phyloP scores from a whole-genome alignment of 805 yeast species.

The Yarrowia divulgata region DNA sequence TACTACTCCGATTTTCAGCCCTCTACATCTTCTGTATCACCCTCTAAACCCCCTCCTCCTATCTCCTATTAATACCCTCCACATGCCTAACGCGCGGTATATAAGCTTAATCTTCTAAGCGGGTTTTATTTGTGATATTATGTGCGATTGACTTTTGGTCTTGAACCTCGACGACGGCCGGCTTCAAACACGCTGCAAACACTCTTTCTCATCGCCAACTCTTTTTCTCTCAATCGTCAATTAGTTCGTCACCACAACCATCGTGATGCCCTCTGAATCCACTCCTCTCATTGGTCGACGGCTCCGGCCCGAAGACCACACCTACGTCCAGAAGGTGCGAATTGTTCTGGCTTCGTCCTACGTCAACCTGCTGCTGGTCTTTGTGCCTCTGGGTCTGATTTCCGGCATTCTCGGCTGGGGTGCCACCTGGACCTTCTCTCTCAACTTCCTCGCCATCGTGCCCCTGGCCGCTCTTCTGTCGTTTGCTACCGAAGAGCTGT shows the following conservation, averaged over 20 bases:
- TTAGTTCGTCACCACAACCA: not conserved
- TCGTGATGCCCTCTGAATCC: slow-evolving; percentile 24
- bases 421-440: slow-evolving; percentile 63
- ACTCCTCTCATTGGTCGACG: slow-evolving; percentile 38
- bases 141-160: not conserved
- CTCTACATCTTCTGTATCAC: not conserved
- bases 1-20: not conserved
- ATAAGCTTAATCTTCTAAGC: slow-evolving; percentile 25
- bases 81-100: slow-evolving; percentile 16
- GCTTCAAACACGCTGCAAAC: no score
- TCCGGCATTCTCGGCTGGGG: slow-evolving; percentile 68
- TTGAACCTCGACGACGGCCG: not conserved
- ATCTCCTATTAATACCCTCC: not conserved
- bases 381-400: slow-evolving; percentile 89
- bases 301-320: slow-evolving; percentile 25
- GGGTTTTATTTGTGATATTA: slow-evolving; percentile 9
- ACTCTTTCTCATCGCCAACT: no score
- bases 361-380: slow-evolving; percentile 75
- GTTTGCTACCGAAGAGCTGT: slow-evolving; percentile 90
- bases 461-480: slow-evolving; percentile 92
- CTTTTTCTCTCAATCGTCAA: no score
- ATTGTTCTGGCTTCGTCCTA: slow-evolving; percentile 58
- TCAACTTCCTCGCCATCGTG: slow-evolving; percentile 88
- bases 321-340: slow-evolving; percentile 27
- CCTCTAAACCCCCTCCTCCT: not conserved